Conservation (phyloP, 495 filamentous ascomycete genomes). For the Parachaetomium inaequale region DNA sequence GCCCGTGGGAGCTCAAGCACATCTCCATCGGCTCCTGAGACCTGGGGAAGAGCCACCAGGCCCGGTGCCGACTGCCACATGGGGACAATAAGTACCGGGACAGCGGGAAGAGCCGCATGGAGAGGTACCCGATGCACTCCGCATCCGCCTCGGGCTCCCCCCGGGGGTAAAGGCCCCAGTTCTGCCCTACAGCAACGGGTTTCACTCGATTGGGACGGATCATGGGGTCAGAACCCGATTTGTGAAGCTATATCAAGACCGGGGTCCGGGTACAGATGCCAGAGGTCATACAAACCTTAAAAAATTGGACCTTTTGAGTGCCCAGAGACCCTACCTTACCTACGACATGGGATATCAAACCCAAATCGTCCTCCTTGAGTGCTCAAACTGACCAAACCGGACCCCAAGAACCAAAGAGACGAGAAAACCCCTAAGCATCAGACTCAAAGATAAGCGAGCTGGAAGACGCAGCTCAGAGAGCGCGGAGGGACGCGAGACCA, state of each 20-base stretch:
- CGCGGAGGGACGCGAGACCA: too few relatives aligned
- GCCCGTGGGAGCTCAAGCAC: conserved; percentile 8
- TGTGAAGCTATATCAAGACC: conserved; percentile 15
- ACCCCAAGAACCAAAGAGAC: neutral
- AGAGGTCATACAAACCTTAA: neutral
- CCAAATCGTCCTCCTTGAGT: neutral
- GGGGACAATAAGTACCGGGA: conserved; percentile 17
- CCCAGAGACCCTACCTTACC: neutral
- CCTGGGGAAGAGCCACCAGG: conserved; percentile 23
- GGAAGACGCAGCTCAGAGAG: too few relatives aligned
- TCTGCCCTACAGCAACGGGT: conserved; percentile 9
- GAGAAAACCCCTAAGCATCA: neutral
- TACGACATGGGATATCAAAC: neutral
- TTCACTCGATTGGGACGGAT: conserved; percentile 8
- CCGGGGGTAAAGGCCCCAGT: conserved; percentile 3
- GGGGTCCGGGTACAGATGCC: neutral
- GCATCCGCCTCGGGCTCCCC: conserved; percentile 2
- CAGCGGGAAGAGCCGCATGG: conserved; percentile 28
- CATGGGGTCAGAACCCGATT: conserved; percentile 7
- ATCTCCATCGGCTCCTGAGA: conserved; percentile 21
- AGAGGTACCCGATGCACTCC: conserved; percentile 13
- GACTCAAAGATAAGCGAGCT: too few relatives aligned
- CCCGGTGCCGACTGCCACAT: conserved; percentile 22
- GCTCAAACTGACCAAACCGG: too few relatives aligned
- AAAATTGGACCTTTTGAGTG: neutral